Evolutionary conservation across 2,329 filamentous ascomycete genomes (phyloP).

Genomic region (Colletotrichum godetiae): DNA sequence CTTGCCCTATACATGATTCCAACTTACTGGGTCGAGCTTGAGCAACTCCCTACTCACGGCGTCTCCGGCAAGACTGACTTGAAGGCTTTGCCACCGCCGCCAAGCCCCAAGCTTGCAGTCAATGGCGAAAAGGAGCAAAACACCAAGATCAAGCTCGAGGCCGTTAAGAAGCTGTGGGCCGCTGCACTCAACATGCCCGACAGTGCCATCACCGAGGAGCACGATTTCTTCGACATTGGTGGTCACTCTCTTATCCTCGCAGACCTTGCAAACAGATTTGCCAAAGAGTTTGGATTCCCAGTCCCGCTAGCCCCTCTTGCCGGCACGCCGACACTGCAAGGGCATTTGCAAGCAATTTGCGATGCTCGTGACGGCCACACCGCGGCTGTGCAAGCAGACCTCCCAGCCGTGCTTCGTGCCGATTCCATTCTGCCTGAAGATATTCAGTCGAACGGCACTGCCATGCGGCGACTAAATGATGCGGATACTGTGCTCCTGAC

Average conservation of each 20-base stretch:
- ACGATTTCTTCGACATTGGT: slow-evolving; percentile 85
- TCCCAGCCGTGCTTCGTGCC: slow-evolving; percentile 75
- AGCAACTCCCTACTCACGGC: slow-evolving; percentile 77
- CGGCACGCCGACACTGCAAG: slow-evolving; percentile 76
- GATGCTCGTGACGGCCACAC: slow-evolving; percentile 78
- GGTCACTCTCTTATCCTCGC: slow-evolving; percentile 84
- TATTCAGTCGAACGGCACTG: slow-evolving; percentile 68
- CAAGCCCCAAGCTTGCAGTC: slow-evolving; percentile 58
- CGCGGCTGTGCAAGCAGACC: slow-evolving; percentile 79
- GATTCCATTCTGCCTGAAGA: slow-evolving; percentile 77
- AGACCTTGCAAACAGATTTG: slow-evolving; percentile 77
- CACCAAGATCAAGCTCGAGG: slow-evolving; percentile 73
- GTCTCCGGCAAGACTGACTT: slow-evolving; percentile 85
- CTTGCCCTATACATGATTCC: slow-evolving; percentile 89
- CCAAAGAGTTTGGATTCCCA: slow-evolving; percentile 77
- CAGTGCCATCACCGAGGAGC: slow-evolving; percentile 72
- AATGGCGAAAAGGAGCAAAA: slow-evolving; percentile 59
- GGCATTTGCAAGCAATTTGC: slow-evolving; percentile 78
- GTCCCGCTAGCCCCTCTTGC: slow-evolving; percentile 78
- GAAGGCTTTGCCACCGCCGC: slow-evolving; percentile 76
- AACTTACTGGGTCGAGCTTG: slow-evolving; percentile 79
- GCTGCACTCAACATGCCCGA: slow-evolving; percentile 74
- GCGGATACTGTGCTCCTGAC: slow-evolving; percentile 78
- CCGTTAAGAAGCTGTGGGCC: slow-evolving; percentile 79
- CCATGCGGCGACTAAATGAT: slow-evolving; percentile 69